A percentile compares a stretch with the other conserved stretches of the same genome.
Evolutionary conservation across 345 rosid species (phyloP).

Genomic region (Sapria himalayana): DNA sequence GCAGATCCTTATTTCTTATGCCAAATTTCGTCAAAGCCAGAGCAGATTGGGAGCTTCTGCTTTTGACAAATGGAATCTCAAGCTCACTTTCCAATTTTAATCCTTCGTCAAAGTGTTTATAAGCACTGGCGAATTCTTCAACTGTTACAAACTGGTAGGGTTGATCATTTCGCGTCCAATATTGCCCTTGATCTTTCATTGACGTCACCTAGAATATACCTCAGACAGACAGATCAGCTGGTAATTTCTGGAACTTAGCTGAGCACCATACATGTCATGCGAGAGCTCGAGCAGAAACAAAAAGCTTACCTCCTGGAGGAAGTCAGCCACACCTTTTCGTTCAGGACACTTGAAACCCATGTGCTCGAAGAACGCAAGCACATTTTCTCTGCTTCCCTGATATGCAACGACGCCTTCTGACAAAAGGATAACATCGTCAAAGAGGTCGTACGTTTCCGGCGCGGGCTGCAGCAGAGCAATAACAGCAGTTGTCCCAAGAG

Average conservation of each 20-base stretch:
- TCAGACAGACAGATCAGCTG: not conserved
- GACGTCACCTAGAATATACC: slow-evolving; percentile 41
- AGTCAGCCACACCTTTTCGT: slow-evolving; percentile 63
- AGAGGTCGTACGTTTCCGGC: slow-evolving; percentile 47
- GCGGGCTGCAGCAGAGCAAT: slow-evolving; percentile 77
- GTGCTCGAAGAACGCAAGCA: slow-evolving; percentile 30
- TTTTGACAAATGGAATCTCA: slow-evolving; percentile 23
- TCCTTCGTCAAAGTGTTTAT: slow-evolving; percentile 21
- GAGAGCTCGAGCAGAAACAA: not conserved
- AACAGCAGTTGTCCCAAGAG: slow-evolving; percentile 35
- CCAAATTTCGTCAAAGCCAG: slow-evolving; percentile 27
- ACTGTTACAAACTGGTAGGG: slow-evolving; percentile 32
- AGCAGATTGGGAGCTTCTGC: slow-evolving; percentile 39
- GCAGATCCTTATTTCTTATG: slow-evolving; percentile 23
- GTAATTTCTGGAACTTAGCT: not conserved
- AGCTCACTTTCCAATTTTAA: slow-evolving; percentile 19
- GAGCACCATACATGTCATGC: no score
- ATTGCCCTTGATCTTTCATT: slow-evolving; percentile 49
- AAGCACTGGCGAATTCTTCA: slow-evolving; percentile 35
- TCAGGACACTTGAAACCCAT: slow-evolving; percentile 61
- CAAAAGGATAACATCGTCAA: slow-evolving; percentile 49
- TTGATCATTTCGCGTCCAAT: slow-evolving; percentile 26
- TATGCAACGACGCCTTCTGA: slow-evolving; percentile 48
- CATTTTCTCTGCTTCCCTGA: slow-evolving; percentile 46
- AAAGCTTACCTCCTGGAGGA: slow-evolving; percentile 48